A percentile compares a stretch with the other conserved stretches of the same genome.
Evolutionary conservation across 768 basidiomycete genomes (phyloP).

Genomic region (Dioszegia hungarica): DNA sequence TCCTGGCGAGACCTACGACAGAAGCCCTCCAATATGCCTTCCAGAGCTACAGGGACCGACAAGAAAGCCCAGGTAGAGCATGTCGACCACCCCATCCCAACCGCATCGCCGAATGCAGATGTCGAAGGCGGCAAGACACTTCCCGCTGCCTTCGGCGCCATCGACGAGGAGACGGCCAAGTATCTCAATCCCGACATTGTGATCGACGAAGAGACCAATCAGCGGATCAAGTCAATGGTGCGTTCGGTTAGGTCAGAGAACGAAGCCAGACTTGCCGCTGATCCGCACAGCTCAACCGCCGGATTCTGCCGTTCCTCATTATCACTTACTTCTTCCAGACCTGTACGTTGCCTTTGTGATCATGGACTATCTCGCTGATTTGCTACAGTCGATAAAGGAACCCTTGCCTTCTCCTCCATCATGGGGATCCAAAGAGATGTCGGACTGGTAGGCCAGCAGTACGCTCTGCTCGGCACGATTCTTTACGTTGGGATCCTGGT

Average conservation of each 20-base stretch:
- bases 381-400: conserved; percentile 30
- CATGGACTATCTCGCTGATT: not conserved
- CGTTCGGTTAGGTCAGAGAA: not conserved
- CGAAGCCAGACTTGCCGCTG: not conserved
- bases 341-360: too few relatives aligned
- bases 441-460: conserved; percentile 55
- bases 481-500: conserved; percentile 28
- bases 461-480: conserved; percentile 51
- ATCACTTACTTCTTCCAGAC: conserved; percentile 39
- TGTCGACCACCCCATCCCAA: not conserved
- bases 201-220: conserved; percentile 25
- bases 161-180: conserved; percentile 31
- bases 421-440: conserved; percentile 50
- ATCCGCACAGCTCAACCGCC: conserved; percentile 19
- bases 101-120: not conserved
- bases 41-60: not conserved
- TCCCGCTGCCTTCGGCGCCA: not conserved
- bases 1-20: too few relatives aligned
- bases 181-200: conserved; percentile 29
- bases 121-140: not conserved
- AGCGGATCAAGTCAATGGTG: conserved; percentile 25
- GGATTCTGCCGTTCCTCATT: conserved; percentile 24
- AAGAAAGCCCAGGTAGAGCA: not conserved
- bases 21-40: not conserved
- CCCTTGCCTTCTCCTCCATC: conserved; percentile 36